Base-by-base conservation (phyloP, 768 basidiomycete genomes). In the Tulasnella sp. region DNA sequence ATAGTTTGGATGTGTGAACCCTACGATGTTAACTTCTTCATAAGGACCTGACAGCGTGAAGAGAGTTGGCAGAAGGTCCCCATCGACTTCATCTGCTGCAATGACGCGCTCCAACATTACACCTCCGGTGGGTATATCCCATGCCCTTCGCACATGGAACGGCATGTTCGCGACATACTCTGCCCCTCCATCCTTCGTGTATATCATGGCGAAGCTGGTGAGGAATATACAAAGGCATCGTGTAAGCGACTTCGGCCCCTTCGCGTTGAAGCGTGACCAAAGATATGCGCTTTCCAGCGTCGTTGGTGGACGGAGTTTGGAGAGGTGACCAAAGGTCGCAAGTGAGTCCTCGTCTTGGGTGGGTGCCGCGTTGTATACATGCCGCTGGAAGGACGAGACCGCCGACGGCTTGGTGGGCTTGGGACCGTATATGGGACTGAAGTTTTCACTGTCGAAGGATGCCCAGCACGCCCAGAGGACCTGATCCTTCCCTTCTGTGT, bases 391-490 rank as follows among this genome's bases (percentile, higher is more conserved):
- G 66, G n/a, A 61, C 61, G 34, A 61, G 52, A 59, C 42, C 64
- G 64, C 27, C 24, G 60, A 29, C 1, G 71, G 60, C 32, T 50
- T 34, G 71, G 49, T 43, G 68, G 56, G 34, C 68, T 11, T 66
- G 58, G 23, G 51, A 4, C 60, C 48, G 17, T 71, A 66, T n/a
- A 67, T 65, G n/a, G 68, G 65, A 53, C 68, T 68, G 44, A 68
- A 65, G 30, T 68, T 67, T 7, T 71, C 64, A 24, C 59, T 34
- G 21, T 84, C 81, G 38, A 91, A 75, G 69, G 78, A 78, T 3
- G 84, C 89, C n/a, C 85, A 74, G 67, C 88, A 89, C 4, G 86
- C 88, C 73, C 78, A 87, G 65, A 88, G 88, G 32, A 92, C 80
- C 1, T 59, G 44, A 26, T 78, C 76, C 66, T 91, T 84, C 4